phyloP scores from a whole-genome alignment of 192 early-diverging fungal genomes.

The Chytriomyces sp. region DNA sequence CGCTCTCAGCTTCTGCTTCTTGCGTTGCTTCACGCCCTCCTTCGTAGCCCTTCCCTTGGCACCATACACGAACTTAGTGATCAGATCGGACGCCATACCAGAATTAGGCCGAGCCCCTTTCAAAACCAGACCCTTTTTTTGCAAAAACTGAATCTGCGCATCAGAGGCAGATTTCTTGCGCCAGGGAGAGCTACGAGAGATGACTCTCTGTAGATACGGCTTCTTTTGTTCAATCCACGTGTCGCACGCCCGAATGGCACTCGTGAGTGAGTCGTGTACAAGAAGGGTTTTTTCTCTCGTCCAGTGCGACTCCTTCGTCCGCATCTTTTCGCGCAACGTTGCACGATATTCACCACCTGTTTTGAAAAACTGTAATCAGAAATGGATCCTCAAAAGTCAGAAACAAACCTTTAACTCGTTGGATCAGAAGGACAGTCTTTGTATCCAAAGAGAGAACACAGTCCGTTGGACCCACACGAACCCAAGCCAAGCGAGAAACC shows the following conservation, averaged over 20 bases:
- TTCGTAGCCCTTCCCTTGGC: conserved; percentile 14
- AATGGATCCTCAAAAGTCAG: not conserved
- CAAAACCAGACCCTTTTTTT: conserved; percentile 27
- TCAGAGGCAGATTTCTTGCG: conserved; percentile 53
- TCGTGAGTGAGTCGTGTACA: conserved; percentile 50
- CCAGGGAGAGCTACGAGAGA: conserved; percentile 58
- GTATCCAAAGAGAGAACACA: not conserved
- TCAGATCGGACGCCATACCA: conserved; percentile 73
- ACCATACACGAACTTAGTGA: conserved; percentile 60
- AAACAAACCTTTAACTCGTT: not conserved
- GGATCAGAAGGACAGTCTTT: not conserved
- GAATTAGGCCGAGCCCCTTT: conserved; percentile 41
- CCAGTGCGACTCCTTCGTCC: not conserved
- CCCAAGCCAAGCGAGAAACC: conserved; percentile 5
- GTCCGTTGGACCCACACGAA: conserved; percentile 3
- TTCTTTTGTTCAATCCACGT: conserved; percentile 48
- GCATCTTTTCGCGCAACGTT: not conserved
- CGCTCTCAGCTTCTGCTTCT: not conserved
- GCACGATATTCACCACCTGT: not conserved
- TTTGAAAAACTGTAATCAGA: not conserved
- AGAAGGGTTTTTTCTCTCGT: conserved; percentile 20
- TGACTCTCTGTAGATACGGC: conserved; percentile 20
- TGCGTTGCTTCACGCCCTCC: not conserved
- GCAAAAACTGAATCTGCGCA: conserved; percentile 55
- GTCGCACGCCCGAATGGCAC: conserved; percentile 68